Percentiles rank a stretch among this genome's conserved stretches.
phyloP scores from a whole-genome alignment of 768 basidiomycete genomes.

The Russula olivacea region DNA sequence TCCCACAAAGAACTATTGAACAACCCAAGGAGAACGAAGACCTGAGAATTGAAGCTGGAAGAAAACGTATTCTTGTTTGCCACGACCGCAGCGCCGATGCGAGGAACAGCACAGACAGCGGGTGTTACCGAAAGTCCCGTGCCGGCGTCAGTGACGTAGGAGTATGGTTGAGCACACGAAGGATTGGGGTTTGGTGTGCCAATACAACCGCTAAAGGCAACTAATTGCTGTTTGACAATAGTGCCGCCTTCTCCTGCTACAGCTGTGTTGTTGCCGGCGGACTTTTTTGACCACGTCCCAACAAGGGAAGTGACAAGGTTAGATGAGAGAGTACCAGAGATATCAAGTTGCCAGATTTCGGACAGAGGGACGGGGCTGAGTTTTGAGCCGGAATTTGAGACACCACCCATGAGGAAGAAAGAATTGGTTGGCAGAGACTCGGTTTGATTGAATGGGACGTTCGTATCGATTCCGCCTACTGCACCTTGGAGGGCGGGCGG shows the following conservation, averaged over 20 bases:
- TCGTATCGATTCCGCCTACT: slow-evolving; percentile 62
- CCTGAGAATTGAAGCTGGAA: slow-evolving; percentile 54
- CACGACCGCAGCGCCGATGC: slow-evolving; percentile 52
- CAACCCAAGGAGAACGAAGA: slow-evolving; percentile 62
- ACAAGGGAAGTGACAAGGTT: slow-evolving; percentile 48
- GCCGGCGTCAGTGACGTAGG: slow-evolving; percentile 61
- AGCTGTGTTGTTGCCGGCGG: slow-evolving; percentile 37
- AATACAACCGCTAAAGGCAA: slow-evolving; percentile 60
- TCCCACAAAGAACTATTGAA: slow-evolving; percentile 62
- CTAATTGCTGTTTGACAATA: slow-evolving; percentile 46
- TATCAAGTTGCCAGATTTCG: slow-evolving; percentile 63
- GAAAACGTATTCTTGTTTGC: slow-evolving; percentile 56
- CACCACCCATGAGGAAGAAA: slow-evolving; percentile 70
- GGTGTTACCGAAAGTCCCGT: slow-evolving; percentile 39
- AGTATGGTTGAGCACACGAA: slow-evolving; percentile 53
- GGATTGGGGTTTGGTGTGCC: slow-evolving; percentile 35
- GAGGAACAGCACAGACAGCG: slow-evolving; percentile 53
- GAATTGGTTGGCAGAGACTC: slow-evolving; percentile 56
- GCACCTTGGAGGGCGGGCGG: slow-evolving; percentile 69
- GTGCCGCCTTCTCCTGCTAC: slow-evolving; percentile 51
- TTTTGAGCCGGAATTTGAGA: slow-evolving; percentile 35
- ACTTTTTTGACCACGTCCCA: slow-evolving; percentile 56
- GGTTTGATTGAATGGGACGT: slow-evolving; percentile 37
- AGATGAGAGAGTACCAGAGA: slow-evolving; percentile 67
- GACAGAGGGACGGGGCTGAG: slow-evolving; percentile 43